These are phyloP conservation scores for Leccinum broughii DNA, from an alignment of 768 basidiomycete genomes.

Conservation along the genomic window DNA sequence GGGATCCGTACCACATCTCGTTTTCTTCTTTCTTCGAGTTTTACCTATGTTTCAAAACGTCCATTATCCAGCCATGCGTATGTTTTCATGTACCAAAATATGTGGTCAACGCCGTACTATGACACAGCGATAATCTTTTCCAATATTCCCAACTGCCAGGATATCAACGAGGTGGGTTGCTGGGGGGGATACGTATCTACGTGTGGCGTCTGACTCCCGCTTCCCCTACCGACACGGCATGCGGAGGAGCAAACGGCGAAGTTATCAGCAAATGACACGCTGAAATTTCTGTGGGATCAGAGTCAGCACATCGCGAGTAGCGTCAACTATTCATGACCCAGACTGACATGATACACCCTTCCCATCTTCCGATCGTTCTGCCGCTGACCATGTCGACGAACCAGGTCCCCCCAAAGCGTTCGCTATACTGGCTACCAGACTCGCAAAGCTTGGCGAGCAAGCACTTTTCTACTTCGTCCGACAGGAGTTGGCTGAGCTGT, in stretches of 20 bases:
- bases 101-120: slow-evolving; percentile 14
- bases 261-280: slow-evolving; percentile 51
- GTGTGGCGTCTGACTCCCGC: slow-evolving; percentile 40
- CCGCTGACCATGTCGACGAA: slow-evolving; percentile 74
- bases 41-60: slow-evolving; percentile 14
- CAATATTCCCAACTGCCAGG: slow-evolving; percentile 58
- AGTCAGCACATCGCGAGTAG: slow-evolving; percentile 10
- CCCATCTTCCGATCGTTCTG: slow-evolving; percentile 71
- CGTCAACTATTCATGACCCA: background rate
- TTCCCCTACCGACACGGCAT: slow-evolving; percentile 47
- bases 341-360: slow-evolving; percentile 72
- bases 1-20: slow-evolving; percentile 14
- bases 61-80: slow-evolving; percentile 17
- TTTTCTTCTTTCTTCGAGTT: slow-evolving; percentile 1
- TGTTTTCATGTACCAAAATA: slow-evolving; percentile 19
- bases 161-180: slow-evolving; percentile 40
- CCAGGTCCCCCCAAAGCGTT: slow-evolving; percentile 58
- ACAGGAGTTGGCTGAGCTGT: slow-evolving; percentile 71
- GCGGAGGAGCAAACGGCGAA: slow-evolving; percentile 59
- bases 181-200: slow-evolving; percentile 42
- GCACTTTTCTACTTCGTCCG: slow-evolving; percentile 75
- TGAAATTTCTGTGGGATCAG: slow-evolving; percentile 57
- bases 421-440: slow-evolving; percentile 59
- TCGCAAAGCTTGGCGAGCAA: slow-evolving; percentile 70
- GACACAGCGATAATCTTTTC: slow-evolving; percentile 35